Conservation (phyloP, 306 rosid species). For the Oxytropis ochrocephala region DNA sequence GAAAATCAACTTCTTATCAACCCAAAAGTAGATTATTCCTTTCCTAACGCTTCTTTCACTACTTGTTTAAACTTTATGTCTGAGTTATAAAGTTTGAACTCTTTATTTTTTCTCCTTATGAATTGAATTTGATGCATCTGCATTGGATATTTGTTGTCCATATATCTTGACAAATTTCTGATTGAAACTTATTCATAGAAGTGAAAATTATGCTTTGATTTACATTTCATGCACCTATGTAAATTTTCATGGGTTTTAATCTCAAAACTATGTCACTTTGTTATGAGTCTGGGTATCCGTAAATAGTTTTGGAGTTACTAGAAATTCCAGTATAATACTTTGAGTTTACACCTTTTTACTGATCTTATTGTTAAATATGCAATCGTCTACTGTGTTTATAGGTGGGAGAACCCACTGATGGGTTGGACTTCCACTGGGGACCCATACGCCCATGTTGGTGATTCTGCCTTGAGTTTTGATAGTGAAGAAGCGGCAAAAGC, state of each 20-base stretch:
- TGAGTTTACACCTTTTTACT: background rate
- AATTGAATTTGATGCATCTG: conserved; percentile 1
- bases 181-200: background rate
- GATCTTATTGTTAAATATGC: conserved; percentile 4
- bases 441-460: conserved; percentile 92
- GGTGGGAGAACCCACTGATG: conserved; percentile 99
- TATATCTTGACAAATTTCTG: background rate
- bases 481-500: conserved; percentile 78
- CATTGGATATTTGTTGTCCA: conserved; percentile 10
- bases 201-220: background rate
- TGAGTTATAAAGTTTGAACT: background rate
- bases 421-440: conserved; percentile 99
- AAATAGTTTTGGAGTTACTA: background rate
- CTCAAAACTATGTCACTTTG: background rate
- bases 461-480: conserved; percentile 74
- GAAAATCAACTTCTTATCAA: conserved; percentile 93
- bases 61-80: background rate
- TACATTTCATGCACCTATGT: background rate
- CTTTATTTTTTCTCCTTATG: background rate
- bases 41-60: background rate
- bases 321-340: background rate
- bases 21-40: conserved; percentile 63
- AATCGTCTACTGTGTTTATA: conserved; percentile 25
- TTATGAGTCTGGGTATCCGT: background rate
- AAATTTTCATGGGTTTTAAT: background rate